Base-by-base conservation (phyloP, 306 rosid species). In the Coriaria nepalensis region DNA sequence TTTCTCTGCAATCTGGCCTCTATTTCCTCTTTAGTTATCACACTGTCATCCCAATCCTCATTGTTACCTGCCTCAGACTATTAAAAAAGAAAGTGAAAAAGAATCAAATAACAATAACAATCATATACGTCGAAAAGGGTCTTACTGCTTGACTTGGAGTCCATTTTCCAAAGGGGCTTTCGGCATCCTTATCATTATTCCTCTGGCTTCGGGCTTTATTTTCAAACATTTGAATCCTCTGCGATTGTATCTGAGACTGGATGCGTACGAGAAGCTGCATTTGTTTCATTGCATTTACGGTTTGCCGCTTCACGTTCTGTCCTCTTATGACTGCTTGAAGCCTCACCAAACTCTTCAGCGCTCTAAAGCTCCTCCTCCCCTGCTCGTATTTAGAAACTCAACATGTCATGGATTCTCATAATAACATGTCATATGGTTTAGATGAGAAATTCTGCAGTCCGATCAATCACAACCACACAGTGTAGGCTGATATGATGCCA, bases 291-390 rank as follows among this genome's bases (percentile, higher is more conserved):
- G 98, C 96, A 54, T 66, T 92, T 54, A 65, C 53, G 2, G 98
- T 85, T 68, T 92, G 98, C 39, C 98, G 82, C 94, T 85, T 92
- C 75, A 92, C 94, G 47, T 73, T 85, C 66, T 92, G 96, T 52
- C 98, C 98, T 76, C 87, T 79, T 54, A 92, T 86, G 62, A 92
- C 98, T 65, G 86, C 98, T 79, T 92, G 98, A 56, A 92, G 96
- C 68, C 98, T 77, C 72, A 82, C 94, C 62, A 92, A 62, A 41
- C 98, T 96, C 72, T 92, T 92, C 2, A 85, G 72, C 53, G 98
- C 98, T 73, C 94, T 75, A 53, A 82, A 81, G 66, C 98, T 79
- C 69, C 84, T 85, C 72, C 98, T 77, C 7, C 73, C 98, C 98
- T 92, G 82, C 29, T 20, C 29, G 29, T 20, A 20, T 20, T 20